These are phyloP conservation scores for Podospora pseudoanserina DNA, from an alignment of 495 filamentous ascomycete genomes.

Conservation along the genomic window DNA sequence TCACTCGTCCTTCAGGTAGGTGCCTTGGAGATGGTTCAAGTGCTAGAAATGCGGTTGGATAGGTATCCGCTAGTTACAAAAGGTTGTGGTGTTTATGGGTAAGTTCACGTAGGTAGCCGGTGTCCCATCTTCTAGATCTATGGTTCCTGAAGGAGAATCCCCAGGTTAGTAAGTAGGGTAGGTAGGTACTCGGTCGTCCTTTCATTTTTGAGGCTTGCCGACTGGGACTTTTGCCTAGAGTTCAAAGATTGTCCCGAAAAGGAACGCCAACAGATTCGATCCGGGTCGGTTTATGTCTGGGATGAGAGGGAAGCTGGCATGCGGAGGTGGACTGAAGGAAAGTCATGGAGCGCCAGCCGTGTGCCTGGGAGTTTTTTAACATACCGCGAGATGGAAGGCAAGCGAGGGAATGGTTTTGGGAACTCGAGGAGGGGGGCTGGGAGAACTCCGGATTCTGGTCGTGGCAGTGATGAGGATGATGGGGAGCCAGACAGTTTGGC, in stretches of 20 bases:
- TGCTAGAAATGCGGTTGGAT: no score
- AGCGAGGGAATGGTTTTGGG: conserved; percentile 58
- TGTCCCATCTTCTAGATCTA: no score
- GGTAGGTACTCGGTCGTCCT: no score
- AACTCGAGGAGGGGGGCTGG: conserved; percentile 57
- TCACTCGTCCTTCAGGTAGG: no score
- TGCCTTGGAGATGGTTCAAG: no score
- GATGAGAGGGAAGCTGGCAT: conserved; percentile 98
- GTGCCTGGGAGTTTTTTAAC: conserved; percentile 97
- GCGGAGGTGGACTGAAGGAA: conserved; percentile 97
- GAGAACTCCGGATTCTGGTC: conserved; percentile 75
- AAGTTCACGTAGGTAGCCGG: no score
- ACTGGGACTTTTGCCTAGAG: conserved; percentile 81
- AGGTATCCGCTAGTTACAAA: no score
- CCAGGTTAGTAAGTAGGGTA: no score
- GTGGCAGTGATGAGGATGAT: conserved; percentile 78
- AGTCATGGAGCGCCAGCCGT: conserved; percentile 97
- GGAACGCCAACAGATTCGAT: conserved; percentile 88
- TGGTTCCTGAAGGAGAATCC: no score
- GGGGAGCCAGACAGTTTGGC: conserved; percentile 71
- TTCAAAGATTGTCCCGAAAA: conserved; percentile 97
- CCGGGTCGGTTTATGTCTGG: conserved; percentile 98
- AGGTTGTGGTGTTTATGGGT: no score
- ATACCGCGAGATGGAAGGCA: conserved; percentile 98
- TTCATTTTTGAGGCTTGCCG: conserved; percentile 88